A percentile compares a stretch with the other conserved stretches of the same genome.
phyloP scores from a whole-genome alignment of 495 filamentous ascomycete genomes.

The Acidiella bohemica region DNA sequence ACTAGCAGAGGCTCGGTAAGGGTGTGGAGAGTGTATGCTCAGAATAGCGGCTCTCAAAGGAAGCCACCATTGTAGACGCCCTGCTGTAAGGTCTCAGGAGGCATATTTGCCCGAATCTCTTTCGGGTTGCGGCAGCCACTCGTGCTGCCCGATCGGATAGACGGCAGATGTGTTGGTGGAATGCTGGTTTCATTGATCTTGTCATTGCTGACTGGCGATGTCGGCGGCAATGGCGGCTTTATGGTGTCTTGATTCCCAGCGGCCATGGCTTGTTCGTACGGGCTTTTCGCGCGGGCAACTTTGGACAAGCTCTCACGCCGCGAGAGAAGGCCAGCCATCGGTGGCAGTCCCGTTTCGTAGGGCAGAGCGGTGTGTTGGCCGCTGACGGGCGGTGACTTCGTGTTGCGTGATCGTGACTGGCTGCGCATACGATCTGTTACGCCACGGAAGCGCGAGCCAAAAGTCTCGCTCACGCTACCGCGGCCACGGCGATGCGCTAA shows the following conservation, averaged over 20 bases:
- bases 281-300: constrained; percentile 16
- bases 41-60: constrained; percentile 1
- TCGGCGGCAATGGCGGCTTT: constrained; percentile 17
- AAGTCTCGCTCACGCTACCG: constrained; percentile 27
- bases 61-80: constrained; percentile 21
- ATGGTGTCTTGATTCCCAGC: constrained; percentile 12
- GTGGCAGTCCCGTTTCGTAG: constrained; percentile 28
- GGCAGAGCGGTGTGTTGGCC: constrained; percentile 14
- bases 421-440: constrained; percentile 30
- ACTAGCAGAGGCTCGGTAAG: neutral
- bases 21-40: neutral
- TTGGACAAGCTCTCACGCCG: constrained; percentile 17
- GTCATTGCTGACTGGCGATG: neutral
- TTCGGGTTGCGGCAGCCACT: constrained; percentile 29
- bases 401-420: constrained; percentile 26
- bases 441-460: constrained; percentile 27
- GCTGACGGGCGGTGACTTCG: constrained; percentile 25
- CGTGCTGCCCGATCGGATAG: constrained; percentile 15
- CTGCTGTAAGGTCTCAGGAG: constrained; percentile 25
- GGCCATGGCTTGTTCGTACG: constrained; percentile 19
- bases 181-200: constrained; percentile 12
- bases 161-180: constrained; percentile 8
- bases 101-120: constrained; percentile 33
- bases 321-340: constrained; percentile 17
- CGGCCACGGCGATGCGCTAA: constrained; percentile 26